These are phyloP conservation scores for Aspergillus pseudotamarii DNA, from an alignment of 2,329 filamentous ascomycete genomes.

Conservation along the genomic window DNA sequence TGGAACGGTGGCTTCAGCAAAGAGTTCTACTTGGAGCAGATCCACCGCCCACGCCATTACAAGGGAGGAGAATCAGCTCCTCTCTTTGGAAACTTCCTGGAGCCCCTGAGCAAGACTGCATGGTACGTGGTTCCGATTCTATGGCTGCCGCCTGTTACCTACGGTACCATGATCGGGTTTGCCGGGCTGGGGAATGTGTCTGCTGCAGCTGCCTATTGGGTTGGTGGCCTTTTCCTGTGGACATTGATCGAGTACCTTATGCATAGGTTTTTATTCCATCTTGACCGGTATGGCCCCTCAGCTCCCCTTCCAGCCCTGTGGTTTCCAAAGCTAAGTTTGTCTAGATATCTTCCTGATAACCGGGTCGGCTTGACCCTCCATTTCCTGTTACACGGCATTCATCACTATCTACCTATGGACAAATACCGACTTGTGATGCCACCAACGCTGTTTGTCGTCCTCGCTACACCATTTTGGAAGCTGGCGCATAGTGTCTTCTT, in stretches of 20 bases:
- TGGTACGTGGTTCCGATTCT: slow-evolving; percentile 87
- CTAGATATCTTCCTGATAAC: slow-evolving; percentile 86
- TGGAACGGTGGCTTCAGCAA: slow-evolving; percentile 88
- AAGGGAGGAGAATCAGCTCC: slow-evolving; percentile 90
- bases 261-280: slow-evolving; percentile 90
- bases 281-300: slow-evolving; percentile 71
- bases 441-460: slow-evolving; percentile 78
- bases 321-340: slow-evolving; percentile 22
- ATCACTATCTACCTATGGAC: slow-evolving; percentile 99
- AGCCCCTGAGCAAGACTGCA: slow-evolving; percentile 90
- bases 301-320: neutral
- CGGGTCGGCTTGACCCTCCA: slow-evolving; percentile 82
- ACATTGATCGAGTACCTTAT: slow-evolving; percentile 85
- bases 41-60: slow-evolving; percentile 94
- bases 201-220: slow-evolving; percentile 63
- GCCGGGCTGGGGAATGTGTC: slow-evolving; percentile 59
- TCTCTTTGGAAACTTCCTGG: slow-evolving; percentile 96
- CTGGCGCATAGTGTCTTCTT: slow-evolving; percentile 80
- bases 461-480: slow-evolving; percentile 91
- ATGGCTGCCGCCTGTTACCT: slow-evolving; percentile 81
- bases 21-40: slow-evolving; percentile 95
- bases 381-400: slow-evolving; percentile 93
- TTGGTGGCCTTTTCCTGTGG: slow-evolving; percentile 77
- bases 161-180: slow-evolving; percentile 69
- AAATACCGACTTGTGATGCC: slow-evolving; percentile 97